Conservation (phyloP, 371 early-diverging fungal genomes). For the Haplosporangium sp. region DNA sequence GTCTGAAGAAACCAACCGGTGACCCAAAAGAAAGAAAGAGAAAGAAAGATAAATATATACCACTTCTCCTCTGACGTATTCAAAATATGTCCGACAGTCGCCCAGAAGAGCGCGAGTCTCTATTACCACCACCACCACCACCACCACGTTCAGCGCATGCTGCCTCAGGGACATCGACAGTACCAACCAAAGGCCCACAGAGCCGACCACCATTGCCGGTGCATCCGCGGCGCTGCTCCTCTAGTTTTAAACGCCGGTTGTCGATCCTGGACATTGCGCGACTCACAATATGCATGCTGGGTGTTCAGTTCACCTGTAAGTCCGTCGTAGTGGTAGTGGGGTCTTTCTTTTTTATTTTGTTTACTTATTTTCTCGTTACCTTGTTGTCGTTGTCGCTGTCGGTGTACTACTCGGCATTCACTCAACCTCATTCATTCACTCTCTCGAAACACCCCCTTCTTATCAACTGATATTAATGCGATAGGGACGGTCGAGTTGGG, state of each 20-base stretch:
- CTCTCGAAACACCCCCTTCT: constrained; percentile 9
- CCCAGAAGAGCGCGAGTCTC: too few species aligned
- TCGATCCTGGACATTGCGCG: constrained; percentile 56
- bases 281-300: constrained; percentile 71
- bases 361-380: not conserved
- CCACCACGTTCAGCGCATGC: too few species aligned
- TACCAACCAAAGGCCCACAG: not conserved
- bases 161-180: too few species aligned
- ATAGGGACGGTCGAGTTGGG: constrained; percentile 52
- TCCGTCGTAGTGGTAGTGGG: not conserved
- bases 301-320: constrained; percentile 75
- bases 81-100: too few species aligned
- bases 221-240: constrained; percentile 15
- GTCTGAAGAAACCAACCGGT: too few species aligned
- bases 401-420: not conserved
- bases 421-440: not conserved
- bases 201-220: constrained; percentile 1
- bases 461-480: not conserved
- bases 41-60: too few species aligned
- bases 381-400: too few species aligned
- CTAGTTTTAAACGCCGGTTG: constrained; percentile 15
- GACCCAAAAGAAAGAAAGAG: too few species aligned
- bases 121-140: too few species aligned
- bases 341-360: constrained; percentile 10
- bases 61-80: too few species aligned